A percentile compares a stretch with the other conserved stretches of the same genome.
phyloP scores from a whole-genome alignment of 2,329 filamentous ascomycete genomes.

The Podosphaera leucotricha region DNA sequence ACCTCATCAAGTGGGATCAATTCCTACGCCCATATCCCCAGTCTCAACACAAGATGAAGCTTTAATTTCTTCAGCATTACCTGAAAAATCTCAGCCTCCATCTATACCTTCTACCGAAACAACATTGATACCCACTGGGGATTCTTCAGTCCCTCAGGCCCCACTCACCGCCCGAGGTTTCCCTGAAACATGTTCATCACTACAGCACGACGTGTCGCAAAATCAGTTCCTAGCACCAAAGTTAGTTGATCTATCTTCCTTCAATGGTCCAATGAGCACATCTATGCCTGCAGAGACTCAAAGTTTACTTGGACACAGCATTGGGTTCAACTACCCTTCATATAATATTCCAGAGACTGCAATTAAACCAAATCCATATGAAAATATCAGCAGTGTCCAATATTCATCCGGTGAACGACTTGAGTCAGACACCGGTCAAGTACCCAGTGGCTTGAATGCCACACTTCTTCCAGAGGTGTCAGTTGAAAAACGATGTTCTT shows the following conservation, averaged over 20 bases:
- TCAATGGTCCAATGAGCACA: slow-evolving; percentile 18
- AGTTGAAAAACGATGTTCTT: not conserved
- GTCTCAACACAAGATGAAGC: not conserved
- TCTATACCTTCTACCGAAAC: not conserved
- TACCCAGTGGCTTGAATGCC: slow-evolving; percentile 5
- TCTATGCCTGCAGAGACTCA: slow-evolving; percentile 28
- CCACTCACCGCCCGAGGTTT: slow-evolving; percentile 8
- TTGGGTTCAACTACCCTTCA: slow-evolving; percentile 22
- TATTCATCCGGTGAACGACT: slow-evolving; percentile 1
- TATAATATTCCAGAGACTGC: slow-evolving; percentile 23
- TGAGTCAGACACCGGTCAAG: slow-evolving; percentile 1
- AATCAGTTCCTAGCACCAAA: not conserved
- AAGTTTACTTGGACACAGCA: slow-evolving; percentile 23
- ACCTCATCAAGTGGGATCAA: slow-evolving; percentile 18
- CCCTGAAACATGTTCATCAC: not conserved
- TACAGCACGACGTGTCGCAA: not conserved
- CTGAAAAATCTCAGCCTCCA: slow-evolving; percentile 2
- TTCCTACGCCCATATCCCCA: slow-evolving; percentile 1
- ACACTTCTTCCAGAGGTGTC: slow-evolving; percentile 6
- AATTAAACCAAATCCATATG: slow-evolving; percentile 4
- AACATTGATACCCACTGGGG: slow-evolving; percentile 2
- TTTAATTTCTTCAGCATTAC: not conserved
- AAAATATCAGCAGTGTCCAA: slow-evolving; percentile 3
- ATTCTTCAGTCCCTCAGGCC: slow-evolving; percentile 9
- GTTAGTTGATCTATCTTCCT: not conserved